A percentile compares a stretch with the other conserved stretches of the same genome.
Conservation (phyloP, 1,284 basidiomycete species). For the Pseudozyma thailandica region DNA sequence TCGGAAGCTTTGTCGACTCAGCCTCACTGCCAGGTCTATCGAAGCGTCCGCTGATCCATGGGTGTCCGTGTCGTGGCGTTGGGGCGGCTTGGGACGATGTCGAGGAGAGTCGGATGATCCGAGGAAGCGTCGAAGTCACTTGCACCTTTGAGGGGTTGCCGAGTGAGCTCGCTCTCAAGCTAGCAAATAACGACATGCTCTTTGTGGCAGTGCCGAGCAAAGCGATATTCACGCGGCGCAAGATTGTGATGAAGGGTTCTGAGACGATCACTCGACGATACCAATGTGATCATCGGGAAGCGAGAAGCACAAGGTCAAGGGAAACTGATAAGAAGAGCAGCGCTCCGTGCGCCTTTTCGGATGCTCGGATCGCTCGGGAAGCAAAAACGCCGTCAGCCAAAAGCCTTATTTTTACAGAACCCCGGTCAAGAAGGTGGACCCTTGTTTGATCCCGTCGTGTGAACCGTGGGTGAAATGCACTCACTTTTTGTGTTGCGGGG, state of each 20-base stretch:
- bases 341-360: background rate
- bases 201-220: background rate
- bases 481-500: too few relatives aligned
- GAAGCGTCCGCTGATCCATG: constrained; percentile 27
- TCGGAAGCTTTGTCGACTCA: constrained; percentile 5
- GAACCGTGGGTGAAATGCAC: background rate
- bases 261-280: too few relatives aligned
- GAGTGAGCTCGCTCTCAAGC: background rate
- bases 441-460: background rate
- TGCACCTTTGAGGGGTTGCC: background rate
- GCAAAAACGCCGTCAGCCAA: background rate
- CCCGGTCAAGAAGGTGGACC: background rate
- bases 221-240: too few relatives aligned
- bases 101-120: background rate
- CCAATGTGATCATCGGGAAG: background rate
- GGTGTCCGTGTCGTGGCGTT: constrained; percentile 3
- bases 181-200: background rate
- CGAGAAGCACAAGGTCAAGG: background rate
- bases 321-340: background rate
- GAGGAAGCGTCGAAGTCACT: background rate
- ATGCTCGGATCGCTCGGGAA: background rate
- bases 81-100: background rate
- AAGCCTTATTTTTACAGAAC: background rate
- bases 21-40: background rate
- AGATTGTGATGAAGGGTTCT: too few relatives aligned